These are phyloP conservation scores for Fusarium ambrosium DNA, from an alignment of 2,329 filamentous ascomycete species.

Conservation along the genomic window DNA sequence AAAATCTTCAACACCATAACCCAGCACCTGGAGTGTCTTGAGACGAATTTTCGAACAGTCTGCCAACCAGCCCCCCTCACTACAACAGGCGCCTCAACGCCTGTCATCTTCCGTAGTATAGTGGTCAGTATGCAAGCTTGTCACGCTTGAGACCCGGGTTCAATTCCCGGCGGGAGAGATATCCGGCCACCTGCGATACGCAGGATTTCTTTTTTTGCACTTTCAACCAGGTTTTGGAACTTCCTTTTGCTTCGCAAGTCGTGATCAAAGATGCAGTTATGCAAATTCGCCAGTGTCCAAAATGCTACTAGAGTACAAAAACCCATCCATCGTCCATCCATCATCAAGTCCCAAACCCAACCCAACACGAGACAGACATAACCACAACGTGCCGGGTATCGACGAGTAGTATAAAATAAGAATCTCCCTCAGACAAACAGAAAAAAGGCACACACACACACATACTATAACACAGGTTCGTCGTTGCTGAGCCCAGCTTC, in stretches of 20 bases:
- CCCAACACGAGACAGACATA: conserved; percentile 14
- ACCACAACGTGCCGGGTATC: conserved; percentile 52
- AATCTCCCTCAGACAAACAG: conserved; percentile 23
- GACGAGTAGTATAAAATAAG: conserved; percentile 49
- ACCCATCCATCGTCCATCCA: conserved; percentile 7
- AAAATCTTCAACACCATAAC: neutral
- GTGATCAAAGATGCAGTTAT: neutral
- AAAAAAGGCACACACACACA: conserved; percentile 9
- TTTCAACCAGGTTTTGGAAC: no score
- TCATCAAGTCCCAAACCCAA: neutral
- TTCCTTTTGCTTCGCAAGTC: neutral
- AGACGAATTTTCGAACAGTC: no score
- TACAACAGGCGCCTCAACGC: conserved; percentile 8
- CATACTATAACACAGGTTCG: conserved; percentile 38
- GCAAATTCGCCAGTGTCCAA: neutral
- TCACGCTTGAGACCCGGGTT: conserved; percentile 45
- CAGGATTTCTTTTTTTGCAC: conserved; percentile 3
- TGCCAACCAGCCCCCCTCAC: conserved; percentile 8
- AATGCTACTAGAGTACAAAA: conserved; percentile 27
- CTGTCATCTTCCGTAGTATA: conserved; percentile 40
- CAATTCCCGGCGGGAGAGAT: conserved; percentile 43
- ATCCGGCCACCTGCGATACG: conserved; percentile 34
- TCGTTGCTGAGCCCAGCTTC: conserved; percentile 27
- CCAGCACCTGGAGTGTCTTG: neutral
- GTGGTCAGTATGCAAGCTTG: conserved; percentile 45